Percentiles rank a stretch among this genome's conserved stretches.
These are phyloP conservation scores for Lichenothelia convexa DNA, from an alignment of 495 filamentous ascomycete genomes.

Conservation along the genomic window DNA sequence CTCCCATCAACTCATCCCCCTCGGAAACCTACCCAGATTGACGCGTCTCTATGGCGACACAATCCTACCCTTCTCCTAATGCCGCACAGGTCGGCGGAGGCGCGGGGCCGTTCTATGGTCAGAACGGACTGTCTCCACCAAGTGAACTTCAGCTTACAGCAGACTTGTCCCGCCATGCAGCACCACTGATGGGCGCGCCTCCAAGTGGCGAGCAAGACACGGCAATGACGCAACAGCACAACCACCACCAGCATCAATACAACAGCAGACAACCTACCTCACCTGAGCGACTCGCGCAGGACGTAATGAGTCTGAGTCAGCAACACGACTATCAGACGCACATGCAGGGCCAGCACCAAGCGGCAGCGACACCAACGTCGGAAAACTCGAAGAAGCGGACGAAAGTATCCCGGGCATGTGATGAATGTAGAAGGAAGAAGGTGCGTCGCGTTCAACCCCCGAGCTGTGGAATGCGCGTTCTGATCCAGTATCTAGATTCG, in stretches of 20 bases:
- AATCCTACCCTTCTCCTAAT: slow-evolving; percentile 9
- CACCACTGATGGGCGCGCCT: not conserved
- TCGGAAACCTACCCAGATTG: not conserved
- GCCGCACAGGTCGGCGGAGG: slow-evolving; percentile 4
- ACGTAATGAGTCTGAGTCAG: slow-evolving; percentile 11
- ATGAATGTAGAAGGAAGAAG: slow-evolving; percentile 92
- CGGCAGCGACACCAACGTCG: too few species aligned
- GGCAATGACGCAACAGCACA: not conserved
- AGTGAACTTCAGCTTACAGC: not conserved
- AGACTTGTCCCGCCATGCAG: not conserved
- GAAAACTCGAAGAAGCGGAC: too few species aligned
- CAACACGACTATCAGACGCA: slow-evolving; percentile 7
- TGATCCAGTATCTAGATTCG: slow-evolving; percentile 43
- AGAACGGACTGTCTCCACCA: slow-evolving; percentile 8
- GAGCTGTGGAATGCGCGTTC: slow-evolving; percentile 1
- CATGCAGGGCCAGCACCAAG: slow-evolving; percentile 2
- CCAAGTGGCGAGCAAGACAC: not conserved
- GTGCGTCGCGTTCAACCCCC: slow-evolving; percentile 25
- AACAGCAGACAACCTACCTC: not conserved
- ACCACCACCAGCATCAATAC: not conserved
- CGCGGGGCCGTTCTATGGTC: slow-evolving; percentile 9
- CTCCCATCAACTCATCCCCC: not conserved
- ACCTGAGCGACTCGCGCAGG: slow-evolving; percentile 6
- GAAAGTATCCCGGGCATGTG: slow-evolving; percentile 86
- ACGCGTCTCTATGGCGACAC: not conserved